Conservation (phyloP, 805 yeast genomes). For the Yamadazyma sp. region DNA sequence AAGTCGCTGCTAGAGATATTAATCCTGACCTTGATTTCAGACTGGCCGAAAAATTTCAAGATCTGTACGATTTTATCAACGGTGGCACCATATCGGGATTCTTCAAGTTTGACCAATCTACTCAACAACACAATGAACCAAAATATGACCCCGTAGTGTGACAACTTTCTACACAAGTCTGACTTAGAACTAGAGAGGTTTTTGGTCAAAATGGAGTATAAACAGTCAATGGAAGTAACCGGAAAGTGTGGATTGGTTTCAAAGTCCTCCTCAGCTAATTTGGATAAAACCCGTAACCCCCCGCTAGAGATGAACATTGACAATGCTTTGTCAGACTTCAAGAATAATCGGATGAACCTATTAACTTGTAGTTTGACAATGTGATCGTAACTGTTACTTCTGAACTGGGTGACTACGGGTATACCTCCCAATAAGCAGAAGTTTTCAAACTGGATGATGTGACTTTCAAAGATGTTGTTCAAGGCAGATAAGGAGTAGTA, state of each 20-base stretch:
- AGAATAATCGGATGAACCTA: conserved; percentile 31
- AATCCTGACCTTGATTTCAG: conserved; percentile 45
- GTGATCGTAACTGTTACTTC: conserved; percentile 29
- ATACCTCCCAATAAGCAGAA: conserved; percentile 46
- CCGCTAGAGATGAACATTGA: conserved; percentile 47
- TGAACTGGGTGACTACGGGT: conserved; percentile 40
- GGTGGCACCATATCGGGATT: conserved; percentile 4
- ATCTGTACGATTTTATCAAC: conserved; percentile 38
- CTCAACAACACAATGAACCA: conserved; percentile 44
- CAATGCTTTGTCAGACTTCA: conserved; percentile 34
- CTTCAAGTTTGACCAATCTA: conserved; percentile 21
- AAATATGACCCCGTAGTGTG: conserved; percentile 42
- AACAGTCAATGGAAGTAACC: conserved; percentile 35
- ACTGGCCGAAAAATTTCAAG: conserved; percentile 42
- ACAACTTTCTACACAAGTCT: conserved; percentile 40
- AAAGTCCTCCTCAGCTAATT: conserved; percentile 48
- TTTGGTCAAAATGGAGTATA: conserved; percentile 34
- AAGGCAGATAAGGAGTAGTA: conserved; percentile 34
- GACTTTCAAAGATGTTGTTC: conserved; percentile 32
- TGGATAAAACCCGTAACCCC: conserved; percentile 43
- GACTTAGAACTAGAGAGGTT: conserved; percentile 41
- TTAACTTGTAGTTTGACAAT: conserved; percentile 38
- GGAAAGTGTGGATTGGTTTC: conserved; percentile 39
- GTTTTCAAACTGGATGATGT: conserved; percentile 36
- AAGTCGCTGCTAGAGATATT: conserved; percentile 39